Evolutionary conservation across 2,329 filamentous ascomycete genomes (phyloP).

Genomic region (Hortaea werneckii): DNA sequence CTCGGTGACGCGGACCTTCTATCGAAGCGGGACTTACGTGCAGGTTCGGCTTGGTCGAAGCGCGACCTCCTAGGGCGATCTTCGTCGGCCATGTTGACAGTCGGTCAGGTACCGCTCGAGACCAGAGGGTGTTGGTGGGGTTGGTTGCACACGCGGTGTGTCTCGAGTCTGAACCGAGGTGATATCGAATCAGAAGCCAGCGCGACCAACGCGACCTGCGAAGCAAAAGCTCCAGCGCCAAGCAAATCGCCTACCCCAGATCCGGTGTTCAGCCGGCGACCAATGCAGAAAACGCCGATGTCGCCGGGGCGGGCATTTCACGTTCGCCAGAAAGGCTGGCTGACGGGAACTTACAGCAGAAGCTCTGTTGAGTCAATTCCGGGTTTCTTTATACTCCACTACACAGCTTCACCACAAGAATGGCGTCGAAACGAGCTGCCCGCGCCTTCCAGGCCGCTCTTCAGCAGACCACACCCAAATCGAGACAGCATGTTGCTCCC

Average conservation of each 20-base stretch:
- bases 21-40: constrained; percentile 67
- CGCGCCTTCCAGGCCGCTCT: constrained; percentile 14
- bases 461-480: constrained; percentile 3
- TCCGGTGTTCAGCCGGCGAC: background rate
- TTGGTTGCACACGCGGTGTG: background rate
- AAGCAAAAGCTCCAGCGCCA: background rate
- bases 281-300: background rate
- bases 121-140: background rate
- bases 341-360: no score
- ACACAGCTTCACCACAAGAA: background rate
- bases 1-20: constrained; percentile 61
- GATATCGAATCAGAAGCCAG: background rate
- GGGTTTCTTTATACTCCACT: no score
- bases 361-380: no score
- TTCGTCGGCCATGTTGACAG: constrained; percentile 61
- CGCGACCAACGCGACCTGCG: background rate
- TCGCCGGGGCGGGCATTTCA: no score
- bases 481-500: constrained; percentile 11
- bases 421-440: constrained; percentile 21
- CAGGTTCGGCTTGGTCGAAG: constrained; percentile 83
- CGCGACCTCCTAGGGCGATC: constrained; percentile 57
- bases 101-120: background rate
- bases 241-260: background rate
- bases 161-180: background rate
- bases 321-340: no score